These are phyloP conservation scores for Arthrobotrys pseudoclavata DNA, from an alignment of 2,329 filamentous ascomycete species.

Conservation along the genomic window DNA sequence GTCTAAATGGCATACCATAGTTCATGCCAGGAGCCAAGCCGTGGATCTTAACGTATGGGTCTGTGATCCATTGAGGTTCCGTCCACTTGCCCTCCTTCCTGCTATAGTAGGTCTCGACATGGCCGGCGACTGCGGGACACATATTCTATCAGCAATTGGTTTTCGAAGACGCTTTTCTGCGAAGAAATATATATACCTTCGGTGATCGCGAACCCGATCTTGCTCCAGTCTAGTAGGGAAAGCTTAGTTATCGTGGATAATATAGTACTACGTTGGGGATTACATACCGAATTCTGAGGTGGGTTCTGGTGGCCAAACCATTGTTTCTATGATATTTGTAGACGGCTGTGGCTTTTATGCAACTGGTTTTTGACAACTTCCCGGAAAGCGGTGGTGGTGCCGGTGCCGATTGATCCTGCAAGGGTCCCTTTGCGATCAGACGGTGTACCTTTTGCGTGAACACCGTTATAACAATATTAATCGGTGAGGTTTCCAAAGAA, in stretches of 20 bases:
- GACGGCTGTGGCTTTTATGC: too few relatives aligned
- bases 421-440: slow-evolving; percentile 27
- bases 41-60: slow-evolving; percentile 88
- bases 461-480: neutral
- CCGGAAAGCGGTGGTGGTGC: slow-evolving; percentile 25
- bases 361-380: slow-evolving; percentile 30
- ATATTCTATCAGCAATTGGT: slow-evolving; percentile 22
- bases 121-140: slow-evolving; percentile 81
- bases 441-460: neutral
- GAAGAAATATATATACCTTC: slow-evolving; percentile 74
- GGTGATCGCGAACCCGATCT: slow-evolving; percentile 91
- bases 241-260: slow-evolving; percentile 1
- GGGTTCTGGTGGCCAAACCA: slow-evolving; percentile 56
- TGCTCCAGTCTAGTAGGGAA: slow-evolving; percentile 79
- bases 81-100: slow-evolving; percentile 82
- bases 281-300: slow-evolving; percentile 48
- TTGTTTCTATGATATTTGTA: slow-evolving; percentile 28
- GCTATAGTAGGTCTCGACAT: slow-evolving; percentile 89
- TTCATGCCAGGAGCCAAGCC: slow-evolving; percentile 96
- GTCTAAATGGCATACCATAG: slow-evolving; percentile 72
- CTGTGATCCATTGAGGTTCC: slow-evolving; percentile 80
- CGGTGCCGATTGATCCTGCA: slow-evolving; percentile 35
- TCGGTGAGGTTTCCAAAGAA: neutral
- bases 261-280: neutral
- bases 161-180: neutral